Base-by-base conservation (phyloP, 768 basidiomycete genomes). In the Suillus subalutaceus region DNA sequence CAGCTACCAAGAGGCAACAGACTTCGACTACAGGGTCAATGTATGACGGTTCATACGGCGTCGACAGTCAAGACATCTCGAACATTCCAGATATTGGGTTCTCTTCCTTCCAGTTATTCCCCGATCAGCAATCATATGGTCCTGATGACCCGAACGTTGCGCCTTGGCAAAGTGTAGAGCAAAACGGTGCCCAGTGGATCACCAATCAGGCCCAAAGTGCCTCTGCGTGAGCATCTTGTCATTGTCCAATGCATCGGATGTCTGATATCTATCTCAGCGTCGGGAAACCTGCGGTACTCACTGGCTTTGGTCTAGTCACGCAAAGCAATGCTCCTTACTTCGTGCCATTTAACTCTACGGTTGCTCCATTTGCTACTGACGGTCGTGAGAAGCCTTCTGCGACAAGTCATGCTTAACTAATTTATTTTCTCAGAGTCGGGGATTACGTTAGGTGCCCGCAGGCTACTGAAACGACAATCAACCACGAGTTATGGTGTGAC, bases 51-150 rank as follows among this genome's bases (percentile, higher is more conserved):
- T 81, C 86, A n/a, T 78, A 79, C 41, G 89, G 89, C 41, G 87
- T 90, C 23, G 90, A 91, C 72, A 86, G 84, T 64, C 85, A 88
- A 69, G 90, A 90, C 67, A 87, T 91, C 61, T 67, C 82, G 63
- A 85, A 75, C 62, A 87, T 88, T 65, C 85, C 86, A 0, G 48
- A 83, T 13, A 85, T 91, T 66, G 84, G 82, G 7, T 89, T 88
- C 69, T 77, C 81, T 40, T 80, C 86, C 20, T 89, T 89, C 81
- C 87, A 85, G 65, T 68, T 90, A 32, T 90, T 90, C 82, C 89
- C 90, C 23, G 88, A 91, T 71, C 90, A 91, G 73, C 82, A 85
- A 66, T 72, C 75, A 44, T 90, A 89, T 69, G 84, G 77, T 38
- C 65, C 80, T 30, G 70, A 74, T 35, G 86, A 88, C 72, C 83